Base-by-base conservation (phyloP, 495 filamentous ascomycete species). In the Lepraria neglecta region DNA sequence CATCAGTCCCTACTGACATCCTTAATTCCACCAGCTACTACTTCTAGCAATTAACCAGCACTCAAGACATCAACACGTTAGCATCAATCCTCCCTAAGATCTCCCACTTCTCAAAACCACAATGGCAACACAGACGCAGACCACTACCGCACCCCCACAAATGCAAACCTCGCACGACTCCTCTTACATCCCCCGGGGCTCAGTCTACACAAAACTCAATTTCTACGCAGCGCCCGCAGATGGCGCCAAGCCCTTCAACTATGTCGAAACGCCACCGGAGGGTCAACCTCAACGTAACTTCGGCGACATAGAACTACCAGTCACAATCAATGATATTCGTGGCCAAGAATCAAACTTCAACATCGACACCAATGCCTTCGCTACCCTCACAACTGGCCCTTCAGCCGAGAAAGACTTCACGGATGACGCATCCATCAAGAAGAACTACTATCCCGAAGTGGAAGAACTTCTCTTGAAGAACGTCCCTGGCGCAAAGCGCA, bases 371-470 rank as follows among this genome's bases (percentile, higher is more conserved):
- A 81, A 92, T 74, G 87, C 89, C 63, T 92, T 95, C 79, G 73
- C 77, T 45, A 68, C 85, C 12, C 58, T 85, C 44, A 71, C 72
- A 30, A 71, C 76, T 50, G 66, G 85, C 6, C 74, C 82, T 11
- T 59, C 60, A 33, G 72, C 72, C 11, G 74, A 77, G 66, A 66
- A 67, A 19, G 78, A 80, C 21, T 96, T 90, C 74, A 69, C 67
- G 50, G 79, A 84, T 61, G 86, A 91, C 69, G 78, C 73, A 10
- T 76, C 77, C 40, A 87, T 95, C 68, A 68, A 80, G 52, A 53
- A 71, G 15, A 74, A 80, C 61, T 96, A 96, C 79, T 96, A 95
- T 79, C 88, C 90, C 0, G 90, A 95, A 68, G 82, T 92, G 27
- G 82, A 87, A 72, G 60, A 73, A 7, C 76, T 95, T 54, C 72